Evolutionary conservation across 2,329 filamentous ascomycete genomes (phyloP), one percentile per base, ranked within the genome.

Genomic region (Sclerotinia trifoliorum): DNA sequence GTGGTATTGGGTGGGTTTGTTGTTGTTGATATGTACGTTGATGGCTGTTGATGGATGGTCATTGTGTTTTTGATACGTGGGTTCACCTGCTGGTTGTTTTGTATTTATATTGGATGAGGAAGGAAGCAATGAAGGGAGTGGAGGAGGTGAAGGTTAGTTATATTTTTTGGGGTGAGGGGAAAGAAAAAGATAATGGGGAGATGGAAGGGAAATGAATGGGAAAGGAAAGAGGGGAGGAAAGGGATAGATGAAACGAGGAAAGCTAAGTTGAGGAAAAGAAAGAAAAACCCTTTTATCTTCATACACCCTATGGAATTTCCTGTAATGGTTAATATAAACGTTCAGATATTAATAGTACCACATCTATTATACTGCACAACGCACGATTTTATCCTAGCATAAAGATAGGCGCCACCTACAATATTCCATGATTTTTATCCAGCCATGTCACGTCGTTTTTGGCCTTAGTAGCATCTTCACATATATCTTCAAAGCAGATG

Each of bases 401-500:
- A 39, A 29, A 29, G 29, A 3, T 29, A 57, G 15, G 42, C 39
- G n/a, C 52, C 63, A 19, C 52, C 21, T 21, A 21, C 39, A 1
- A 57, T 57, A 10, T 57, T 65, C 42, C 52, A 57, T 17, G 52
- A 24, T 46, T 63, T 29, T 26, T 57, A 39, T 5, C 63, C 42
- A 2, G 63, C 21, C 17, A 15, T 17, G 2, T 66, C 42, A 5
- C 5, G 6, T 35, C 32, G 32, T 39, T 66, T 35, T 58, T 66
- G 13, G 49, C 24, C 39, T 29, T 39, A 21, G 42, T 58, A 0
- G 52, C 42, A 19, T 66, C 42, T 48, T 66, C 42, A 19, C 29
- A 66, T 24, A 58, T 15, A 5, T 66, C 52, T 48, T 66, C 42
- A 52, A 58, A 58, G 19, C 11, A 65, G 21, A 57, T 21, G 52